Base-by-base conservation (phyloP, 2,329 filamentous ascomycete species). In the Penicillium sp. region DNA sequence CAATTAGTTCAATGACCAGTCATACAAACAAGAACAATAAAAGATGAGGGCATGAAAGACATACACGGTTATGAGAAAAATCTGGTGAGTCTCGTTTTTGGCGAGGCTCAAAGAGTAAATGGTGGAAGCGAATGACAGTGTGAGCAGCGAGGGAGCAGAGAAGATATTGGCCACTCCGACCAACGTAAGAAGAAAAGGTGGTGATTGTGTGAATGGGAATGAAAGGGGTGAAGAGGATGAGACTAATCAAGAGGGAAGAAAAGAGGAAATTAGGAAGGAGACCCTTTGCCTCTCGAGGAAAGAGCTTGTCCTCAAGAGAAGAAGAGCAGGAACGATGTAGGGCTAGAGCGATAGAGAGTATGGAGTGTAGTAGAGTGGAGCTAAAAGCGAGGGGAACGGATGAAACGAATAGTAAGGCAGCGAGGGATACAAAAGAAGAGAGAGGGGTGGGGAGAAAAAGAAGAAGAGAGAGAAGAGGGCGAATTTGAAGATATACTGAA, bases 181-280 rank as follows among this genome's bases (percentile, higher is more conserved):
- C 18, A 22, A 5, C 9, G 5, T 5, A 22, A 22, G 25, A 13
- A 13, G 25, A 27, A n/a, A 11, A 27, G 12, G 6, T 27, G 25
- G n/a, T 4, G 25, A 27, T 13, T 27, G 25, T 27, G 25, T 4
- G 25, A 13, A 11, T n/a, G 25, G n/a, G n/a, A n/a, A 27, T n/a
- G 25, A 27, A 6, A 11, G n/a, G 25, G 9, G 10, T 11, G n/a
- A 27, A 27, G 25, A 27, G 25, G 25, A 13, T 6, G 25, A 27
- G 10, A 5, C 11, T 11, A 11, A 13, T 23, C 22, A n/a, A n/a
- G n/a, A 23, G 6, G 6, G 22, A 40, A 32, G 29, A 12, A 35
- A 35, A 36, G 33, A 28, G 30, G 16, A 34, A 23, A n/a, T n/a
- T n/a, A n/a, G n/a, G 25, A 27, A 27, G 11, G 25, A 27, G 25